phyloP scores from a whole-genome alignment of 208 protist genomes.

The Leishmania tarentolae region DNA sequence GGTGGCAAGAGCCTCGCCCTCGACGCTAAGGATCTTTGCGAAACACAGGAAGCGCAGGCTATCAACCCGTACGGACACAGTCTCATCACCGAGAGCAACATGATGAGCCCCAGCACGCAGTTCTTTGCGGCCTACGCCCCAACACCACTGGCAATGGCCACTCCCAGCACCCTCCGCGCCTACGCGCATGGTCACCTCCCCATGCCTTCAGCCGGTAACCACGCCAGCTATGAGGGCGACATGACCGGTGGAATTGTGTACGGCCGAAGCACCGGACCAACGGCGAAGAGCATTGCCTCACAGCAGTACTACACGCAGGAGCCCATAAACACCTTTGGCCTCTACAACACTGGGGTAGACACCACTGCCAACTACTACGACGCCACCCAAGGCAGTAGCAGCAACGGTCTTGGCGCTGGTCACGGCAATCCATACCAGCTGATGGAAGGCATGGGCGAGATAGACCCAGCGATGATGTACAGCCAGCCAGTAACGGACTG shows the following conservation, averaged over 20 bases:
- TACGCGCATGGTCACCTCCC: constrained; percentile 76
- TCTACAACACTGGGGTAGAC: constrained; percentile 37
- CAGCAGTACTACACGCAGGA: constrained; percentile 92
- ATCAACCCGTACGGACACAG: constrained; percentile 83
- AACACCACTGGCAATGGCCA: constrained; percentile 75
- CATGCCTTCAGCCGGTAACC: constrained; percentile 31
- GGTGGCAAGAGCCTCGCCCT: constrained; percentile 54
- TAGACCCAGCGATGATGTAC: constrained; percentile 27
- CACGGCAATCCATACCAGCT: constrained; percentile 32
- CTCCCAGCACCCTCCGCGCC: constrained; percentile 75
- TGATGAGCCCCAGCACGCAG: constrained; percentile 84
- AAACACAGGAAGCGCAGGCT: constrained; percentile 67
- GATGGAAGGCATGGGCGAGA: constrained; percentile 21
- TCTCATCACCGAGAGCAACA: constrained; percentile 52
- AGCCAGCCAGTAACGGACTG: constrained; percentile 16
- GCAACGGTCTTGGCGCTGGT: constrained; percentile 8
- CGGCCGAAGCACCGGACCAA: constrained; percentile 14
- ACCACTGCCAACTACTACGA: constrained; percentile 29
- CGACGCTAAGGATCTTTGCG: constrained; percentile 68
- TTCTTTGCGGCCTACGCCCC: constrained; percentile 89
- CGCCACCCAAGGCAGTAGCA: constrained; percentile 23
- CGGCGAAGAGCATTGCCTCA: constrained; percentile 52
- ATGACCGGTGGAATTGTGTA: constrained; percentile 18
- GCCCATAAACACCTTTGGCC: constrained; percentile 67
- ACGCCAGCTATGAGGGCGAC: constrained; percentile 17